phyloP scores from a whole-genome alignment of 2,329 filamentous ascomycete genomes.

The Sporothrix globosa region DNA sequence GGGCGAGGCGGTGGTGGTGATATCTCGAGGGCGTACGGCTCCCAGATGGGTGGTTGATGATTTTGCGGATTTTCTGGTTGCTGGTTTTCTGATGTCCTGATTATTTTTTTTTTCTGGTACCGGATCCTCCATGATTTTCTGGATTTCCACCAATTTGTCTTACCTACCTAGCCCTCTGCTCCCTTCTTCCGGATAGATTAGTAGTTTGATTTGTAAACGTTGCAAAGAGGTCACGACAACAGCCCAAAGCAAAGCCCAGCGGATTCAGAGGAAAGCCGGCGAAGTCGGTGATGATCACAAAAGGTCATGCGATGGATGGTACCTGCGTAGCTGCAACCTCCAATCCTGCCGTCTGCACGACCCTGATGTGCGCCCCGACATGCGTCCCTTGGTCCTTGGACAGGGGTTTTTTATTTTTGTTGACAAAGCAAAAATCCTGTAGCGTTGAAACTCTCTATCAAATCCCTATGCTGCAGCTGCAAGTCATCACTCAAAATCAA shows the following conservation, averaged over 20 bases:
- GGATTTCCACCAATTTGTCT: conserved; percentile 1
- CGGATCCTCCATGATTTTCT: background rate
- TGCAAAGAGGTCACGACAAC: no score
- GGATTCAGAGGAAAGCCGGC: no score
- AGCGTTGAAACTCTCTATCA: background rate
- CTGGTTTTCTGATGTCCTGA: background rate
- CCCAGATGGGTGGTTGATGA: background rate
- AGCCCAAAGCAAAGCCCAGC: conserved; percentile 7
- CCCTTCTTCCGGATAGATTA: background rate
- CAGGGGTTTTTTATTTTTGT: background rate
- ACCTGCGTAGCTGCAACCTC: conserved; percentile 1
- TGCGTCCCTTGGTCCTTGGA: background rate
- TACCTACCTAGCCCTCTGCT: conserved; percentile 4
- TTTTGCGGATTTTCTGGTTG: conserved; percentile 6
- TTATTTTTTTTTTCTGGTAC: background rate
- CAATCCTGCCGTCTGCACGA: background rate
- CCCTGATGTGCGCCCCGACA: background rate
- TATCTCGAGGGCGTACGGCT: background rate
- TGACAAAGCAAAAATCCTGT: background rate
- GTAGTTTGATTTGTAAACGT: no score
- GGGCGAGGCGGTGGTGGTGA: background rate
- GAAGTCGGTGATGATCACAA: background rate
- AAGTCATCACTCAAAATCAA: background rate
- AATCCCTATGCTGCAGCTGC: background rate
- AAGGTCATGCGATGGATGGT: background rate